These are phyloP conservation scores for Boletus smithii DNA, from an alignment of 1,284 basidiomycete genomes.

Conservation along the genomic window DNA sequence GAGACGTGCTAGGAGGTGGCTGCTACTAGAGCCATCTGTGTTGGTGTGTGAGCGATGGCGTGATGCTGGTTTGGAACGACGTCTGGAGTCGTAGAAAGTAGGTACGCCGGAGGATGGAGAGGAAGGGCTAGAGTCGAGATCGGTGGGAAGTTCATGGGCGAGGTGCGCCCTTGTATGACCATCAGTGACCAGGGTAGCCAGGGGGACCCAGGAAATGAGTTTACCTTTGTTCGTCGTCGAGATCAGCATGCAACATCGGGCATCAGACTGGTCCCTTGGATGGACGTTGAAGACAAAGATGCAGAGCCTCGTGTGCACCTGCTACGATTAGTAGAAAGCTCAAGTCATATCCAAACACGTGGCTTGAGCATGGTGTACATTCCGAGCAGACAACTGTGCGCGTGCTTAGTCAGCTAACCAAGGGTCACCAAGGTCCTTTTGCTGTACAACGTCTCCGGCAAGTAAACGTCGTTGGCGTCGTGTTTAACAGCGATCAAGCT, in stretches of 20 bases:
- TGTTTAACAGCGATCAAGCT: no score
- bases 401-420: conserved; percentile 29
- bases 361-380: conserved; percentile 23
- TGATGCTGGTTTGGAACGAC: conserved; percentile 26
- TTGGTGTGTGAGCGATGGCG: conserved; percentile 27
- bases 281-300: not conserved
- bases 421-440: no score
- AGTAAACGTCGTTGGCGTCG: no score
- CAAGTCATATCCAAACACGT: conserved; percentile 23
- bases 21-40: conserved; percentile 30
- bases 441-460: no score
- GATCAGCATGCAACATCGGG: conserved; percentile 28
- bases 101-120: conserved; percentile 26
- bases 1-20: conserved; percentile 36
- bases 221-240: conserved; percentile 33
- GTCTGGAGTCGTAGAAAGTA: conserved; percentile 19
- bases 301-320: conserved; percentile 1
- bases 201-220: not conserved
- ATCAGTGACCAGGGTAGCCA: not conserved
- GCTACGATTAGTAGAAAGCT: conserved; percentile 1
- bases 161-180: conserved; percentile 20
- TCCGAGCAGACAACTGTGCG: conserved; percentile 7
- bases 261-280: no score
- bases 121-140: conserved; percentile 31
- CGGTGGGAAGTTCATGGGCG: conserved; percentile 30